Base-by-base conservation (phyloP, 2,329 filamentous ascomycete genomes). In the Calonectria pseudoreteaudii region DNA sequence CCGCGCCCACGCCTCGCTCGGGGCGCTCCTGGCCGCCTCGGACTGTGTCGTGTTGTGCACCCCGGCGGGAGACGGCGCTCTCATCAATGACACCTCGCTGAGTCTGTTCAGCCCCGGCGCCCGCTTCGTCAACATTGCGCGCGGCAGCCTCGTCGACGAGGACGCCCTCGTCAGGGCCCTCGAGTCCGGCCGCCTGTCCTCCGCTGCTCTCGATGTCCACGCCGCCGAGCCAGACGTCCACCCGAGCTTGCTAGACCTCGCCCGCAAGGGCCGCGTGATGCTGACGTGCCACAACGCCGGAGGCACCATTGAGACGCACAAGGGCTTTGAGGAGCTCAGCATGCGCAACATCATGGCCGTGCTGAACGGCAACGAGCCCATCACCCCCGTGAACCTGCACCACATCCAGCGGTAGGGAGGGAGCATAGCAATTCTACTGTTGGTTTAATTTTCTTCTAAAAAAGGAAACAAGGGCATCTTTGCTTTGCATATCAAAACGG, bases 251-350 rank as follows among this genome's bases (percentile, higher is more conserved):
- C 52, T 83, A 74, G 81, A 79, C 38, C 77, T 89, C 50, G 85
- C 85, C 0, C 79, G 80, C 9, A 70, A 79, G 58, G 84, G 85
- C 0, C 87, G 87, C 74, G 90, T 90, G 0, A 87, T 92, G 84
- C 81, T 94, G 69, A 91, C 92, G n/a, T 90, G 91, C 67, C 93
- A 94, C 80, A 93, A 93, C 76, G 92, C 92, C 1, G 92, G 92
- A 0, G 91, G 91, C 4, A 93, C 91, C 44, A 86, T 93, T 18
- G 91, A 93, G 81, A 92, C 92, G 74, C 91, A 92, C 78, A 81
- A 89, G n/a, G 91, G 90, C 5, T 93, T 94, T 76, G 92, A 94
- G 85, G 88, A 90, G 81, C 79, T 93, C 81, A 90, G 90, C 41
- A 93, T 94, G 88, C 86, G 90, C 79, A 94, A 94, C 80, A 87